Conservation (phyloP, 345 rosid genomes). For the Eucalyptus rudis region DNA sequence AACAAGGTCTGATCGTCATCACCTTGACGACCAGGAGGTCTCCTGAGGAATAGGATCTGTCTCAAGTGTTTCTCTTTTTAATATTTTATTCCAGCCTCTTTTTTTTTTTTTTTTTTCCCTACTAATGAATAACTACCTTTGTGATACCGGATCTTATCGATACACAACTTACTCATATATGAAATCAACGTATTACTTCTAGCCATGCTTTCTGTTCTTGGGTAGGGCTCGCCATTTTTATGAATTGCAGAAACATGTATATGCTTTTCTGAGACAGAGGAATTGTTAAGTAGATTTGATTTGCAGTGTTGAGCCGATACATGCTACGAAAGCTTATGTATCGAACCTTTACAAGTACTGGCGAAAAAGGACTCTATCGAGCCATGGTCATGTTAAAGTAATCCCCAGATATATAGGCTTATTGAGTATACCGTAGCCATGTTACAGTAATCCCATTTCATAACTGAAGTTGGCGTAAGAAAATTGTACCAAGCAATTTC, state of each 20-base stretch:
- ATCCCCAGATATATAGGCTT: background rate
- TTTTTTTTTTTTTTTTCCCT: background rate
- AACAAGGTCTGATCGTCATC: background rate
- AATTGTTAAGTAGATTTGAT: background rate
- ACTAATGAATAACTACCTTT: background rate
- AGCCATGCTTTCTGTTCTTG: background rate
- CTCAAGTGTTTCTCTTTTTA: background rate
- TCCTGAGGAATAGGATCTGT: background rate
- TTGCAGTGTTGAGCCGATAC: background rate
- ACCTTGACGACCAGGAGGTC: background rate
- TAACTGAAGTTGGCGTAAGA: background rate
- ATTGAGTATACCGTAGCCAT: background rate
- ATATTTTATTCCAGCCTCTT: background rate
- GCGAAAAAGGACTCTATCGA: background rate
- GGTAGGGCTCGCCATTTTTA: background rate
- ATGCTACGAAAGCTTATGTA: background rate
- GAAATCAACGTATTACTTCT: background rate
- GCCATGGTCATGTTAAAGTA: background rate
- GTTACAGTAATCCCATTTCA: accelerated
- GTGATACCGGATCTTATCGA: background rate
- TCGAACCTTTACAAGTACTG: background rate
- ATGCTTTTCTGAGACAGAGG: background rate
- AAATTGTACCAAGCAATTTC: background rate
- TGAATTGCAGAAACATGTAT: background rate
- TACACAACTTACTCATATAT: background rate